Percentiles rank a stretch among this genome's conserved stretches.
These are phyloP conservation scores for Hysterangium stoloniferum DNA, from an alignment of 768 basidiomycete species.

Conservation along the genomic window DNA sequence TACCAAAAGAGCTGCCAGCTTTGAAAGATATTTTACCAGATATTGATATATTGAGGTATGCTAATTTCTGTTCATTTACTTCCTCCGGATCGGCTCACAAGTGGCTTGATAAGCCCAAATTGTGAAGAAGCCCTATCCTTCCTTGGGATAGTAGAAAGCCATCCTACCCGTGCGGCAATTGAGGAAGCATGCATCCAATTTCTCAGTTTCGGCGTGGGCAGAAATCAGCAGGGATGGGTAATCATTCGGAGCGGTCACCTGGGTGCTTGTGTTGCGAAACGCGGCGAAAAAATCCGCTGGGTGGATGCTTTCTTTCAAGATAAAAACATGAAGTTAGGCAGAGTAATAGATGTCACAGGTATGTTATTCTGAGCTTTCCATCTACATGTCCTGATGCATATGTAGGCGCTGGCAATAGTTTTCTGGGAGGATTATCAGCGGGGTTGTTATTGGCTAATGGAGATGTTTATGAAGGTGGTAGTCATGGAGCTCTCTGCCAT, in stretches of 20 bases:
- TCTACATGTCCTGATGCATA: constrained; percentile 4
- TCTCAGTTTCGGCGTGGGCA: constrained; percentile 51
- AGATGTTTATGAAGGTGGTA: constrained; percentile 60
- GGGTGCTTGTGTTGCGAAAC: constrained; percentile 59
- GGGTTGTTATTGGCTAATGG: constrained; percentile 50
- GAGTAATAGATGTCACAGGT: constrained; percentile 81
- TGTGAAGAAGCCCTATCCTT: constrained; percentile 74
- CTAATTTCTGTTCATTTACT: constrained; percentile 9
- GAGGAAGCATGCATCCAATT: constrained; percentile 62
- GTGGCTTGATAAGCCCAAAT: constrained; percentile 64
- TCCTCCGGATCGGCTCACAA: too few relatives aligned
- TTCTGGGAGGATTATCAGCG: constrained; percentile 77
- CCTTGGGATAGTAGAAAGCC: constrained; percentile 37
- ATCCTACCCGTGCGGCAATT: constrained; percentile 46
- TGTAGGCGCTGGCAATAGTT: constrained; percentile 84
- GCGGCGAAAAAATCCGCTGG: constrained; percentile 44
- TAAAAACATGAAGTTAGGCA: constrained; percentile 31
- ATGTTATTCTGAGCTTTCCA: constrained; percentile 13
- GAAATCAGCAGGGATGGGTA: constrained; percentile 44
- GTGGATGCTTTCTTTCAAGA: constrained; percentile 65
- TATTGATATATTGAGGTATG: constrained; percentile 65
- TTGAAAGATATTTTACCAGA: constrained; percentile 49
- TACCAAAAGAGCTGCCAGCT: constrained; percentile 70
- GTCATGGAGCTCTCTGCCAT: background rate
- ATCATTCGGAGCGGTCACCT: constrained; percentile 69